Evolutionary conservation across 805 yeast genomes (phyloP), one percentile per base, ranked within the genome.

Genomic region (Yarrowia sp.): DNA sequence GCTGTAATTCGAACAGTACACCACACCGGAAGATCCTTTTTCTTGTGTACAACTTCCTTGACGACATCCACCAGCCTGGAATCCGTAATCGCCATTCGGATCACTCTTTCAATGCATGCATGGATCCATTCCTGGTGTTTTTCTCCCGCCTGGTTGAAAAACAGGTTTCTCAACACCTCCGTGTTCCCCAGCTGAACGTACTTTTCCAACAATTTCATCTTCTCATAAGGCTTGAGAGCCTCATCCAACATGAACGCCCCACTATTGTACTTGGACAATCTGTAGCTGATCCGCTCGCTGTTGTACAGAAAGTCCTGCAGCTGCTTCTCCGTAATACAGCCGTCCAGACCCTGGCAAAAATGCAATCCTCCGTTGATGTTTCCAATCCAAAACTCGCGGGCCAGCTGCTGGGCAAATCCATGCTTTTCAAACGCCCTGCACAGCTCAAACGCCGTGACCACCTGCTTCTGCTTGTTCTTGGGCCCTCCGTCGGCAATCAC

Each of bases 371-470:
- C 50, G 33, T 42, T 42, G 40, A 58, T 58, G n/a, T 58, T 40
- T n/a, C 64, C 64, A 30, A 58, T 58, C 64, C 64, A 58, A 24
- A 58, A 58, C 50, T 58, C 64, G 8, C 64, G 33, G 5, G 64
- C 64, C 49, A 58, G 36, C 40, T 58, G 64, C 39, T 58, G 64
- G n/a, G 64, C 64, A 42, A 58, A 58, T 13, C 64, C 64, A 9
- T 58, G 64, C 30, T 43, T 42, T 5, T 58, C 50, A 58, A 58
- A 58, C 13, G 64, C 64, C 39, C 40, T n/a, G 24, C 50, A 58
- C 50, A 58, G 64, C 42, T 58, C 64, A n/a, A 58, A 58, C 40
- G 64, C 64, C 42, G 42, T 19, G 9, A 58, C 50, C 6, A 24
- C 47, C 39, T 55, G 63, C 13, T 39, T 42, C 5, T 24, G 36